phyloP scores from a whole-genome alignment of 352 stramenopile species.

The Blastocystis sp. region DNA sequence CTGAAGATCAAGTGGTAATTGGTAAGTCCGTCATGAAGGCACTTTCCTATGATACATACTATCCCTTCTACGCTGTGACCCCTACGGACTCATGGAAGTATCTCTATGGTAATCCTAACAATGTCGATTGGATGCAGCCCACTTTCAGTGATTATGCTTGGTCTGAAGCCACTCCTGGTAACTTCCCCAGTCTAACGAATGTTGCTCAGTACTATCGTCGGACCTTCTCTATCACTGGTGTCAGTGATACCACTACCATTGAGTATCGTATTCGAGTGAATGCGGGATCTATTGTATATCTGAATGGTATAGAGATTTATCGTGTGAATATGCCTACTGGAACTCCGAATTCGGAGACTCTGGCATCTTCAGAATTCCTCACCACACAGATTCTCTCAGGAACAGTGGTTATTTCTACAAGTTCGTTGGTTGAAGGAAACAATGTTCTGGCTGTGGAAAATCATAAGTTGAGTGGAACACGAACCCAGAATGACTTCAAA shows the following conservation, averaged over 20 bases:
- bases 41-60: background rate
- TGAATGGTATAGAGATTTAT: conserved; percentile 61
- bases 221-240: conserved; percentile 15
- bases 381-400: conserved; percentile 35
- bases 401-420: background rate
- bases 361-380: conserved; percentile 38
- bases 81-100: conserved; percentile 7
- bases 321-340: conserved; percentile 58
- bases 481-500: conserved; percentile 27
- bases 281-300: conserved; percentile 37
- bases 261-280: conserved; percentile 34
- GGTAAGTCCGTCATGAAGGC: background rate
- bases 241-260: background rate
- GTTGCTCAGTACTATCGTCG: conserved; percentile 53
- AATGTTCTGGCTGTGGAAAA: conserved; percentile 56
- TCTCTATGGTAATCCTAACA: conserved; percentile 8
- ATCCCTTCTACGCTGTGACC: conserved; percentile 36
- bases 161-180: background rate
- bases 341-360: background rate
- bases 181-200: conserved; percentile 21
- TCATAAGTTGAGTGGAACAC: background rate
- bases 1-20: conserved; percentile 9
- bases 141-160: conserved; percentile 19
- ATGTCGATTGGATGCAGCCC: background rate
- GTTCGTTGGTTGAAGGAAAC: background rate